Conservation (phyloP, 768 basidiomycete species). For the Calocybe cyanea region DNA sequence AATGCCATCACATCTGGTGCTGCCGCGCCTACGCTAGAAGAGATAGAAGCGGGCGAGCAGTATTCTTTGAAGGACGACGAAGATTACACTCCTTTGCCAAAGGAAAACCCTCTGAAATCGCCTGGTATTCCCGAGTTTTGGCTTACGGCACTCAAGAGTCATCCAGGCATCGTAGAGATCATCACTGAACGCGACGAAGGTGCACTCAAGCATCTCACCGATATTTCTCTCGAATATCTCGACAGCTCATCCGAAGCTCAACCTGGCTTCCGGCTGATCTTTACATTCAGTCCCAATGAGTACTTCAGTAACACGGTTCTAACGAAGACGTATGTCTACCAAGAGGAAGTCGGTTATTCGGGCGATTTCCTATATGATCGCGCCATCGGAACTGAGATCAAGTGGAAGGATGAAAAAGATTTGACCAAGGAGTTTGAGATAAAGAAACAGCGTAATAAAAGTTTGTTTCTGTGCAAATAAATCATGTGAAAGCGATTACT, state of each 20-base stretch:
- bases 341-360: conserved; percentile 88
- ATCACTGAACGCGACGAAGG: conserved; percentile 91
- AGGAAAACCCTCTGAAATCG: conserved; percentile 39
- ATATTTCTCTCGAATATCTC: conserved; percentile 80
- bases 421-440: conserved; percentile 97
- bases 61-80: conserved; percentile 73
- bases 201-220: conserved; percentile 79
- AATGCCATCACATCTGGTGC: conserved; percentile 78
- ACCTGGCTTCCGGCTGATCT: conserved; percentile 90
- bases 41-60: conserved; percentile 77
- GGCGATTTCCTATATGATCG: conserved; percentile 97
- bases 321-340: conserved; percentile 93
- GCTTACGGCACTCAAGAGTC: conserved; percentile 94
- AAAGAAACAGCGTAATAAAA: conserved; percentile 99
- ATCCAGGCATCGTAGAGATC: conserved; percentile 78
- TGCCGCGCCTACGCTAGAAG: conserved; percentile 68
- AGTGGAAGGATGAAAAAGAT: conserved; percentile 99
- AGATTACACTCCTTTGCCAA: conserved; percentile 59
- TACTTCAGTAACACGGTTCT: conserved; percentile 84
- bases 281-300: conserved; percentile 78
- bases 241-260: conserved; percentile 48
- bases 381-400: conserved; percentile 89
- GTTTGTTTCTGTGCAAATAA: conserved; percentile 39
- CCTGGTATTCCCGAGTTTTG: conserved; percentile 90
- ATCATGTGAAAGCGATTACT: conserved; percentile 2